Base-by-base conservation (phyloP, 2,329 filamentous ascomycete genomes). In the Beauveria scarabaeidicola region DNA sequence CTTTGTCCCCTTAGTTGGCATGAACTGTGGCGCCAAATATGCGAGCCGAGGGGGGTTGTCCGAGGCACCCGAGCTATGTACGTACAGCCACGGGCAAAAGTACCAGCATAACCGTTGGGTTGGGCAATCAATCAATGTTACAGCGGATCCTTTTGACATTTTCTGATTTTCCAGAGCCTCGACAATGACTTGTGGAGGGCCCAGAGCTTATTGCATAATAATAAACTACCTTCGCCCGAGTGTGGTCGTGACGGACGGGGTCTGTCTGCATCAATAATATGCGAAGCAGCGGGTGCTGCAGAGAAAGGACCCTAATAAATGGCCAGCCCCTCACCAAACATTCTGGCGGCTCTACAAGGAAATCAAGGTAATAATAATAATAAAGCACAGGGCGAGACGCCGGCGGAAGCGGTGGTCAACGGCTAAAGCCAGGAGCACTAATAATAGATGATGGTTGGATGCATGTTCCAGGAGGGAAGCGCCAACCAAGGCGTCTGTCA, bases 181-280 rank as follows among this genome's bases (percentile, higher is more conserved):
- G 5, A 10, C 15, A 27, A 25, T 25, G n/a, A 11, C 2, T 5
- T 46, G 32, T 23, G 13, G 23, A 10, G n/a, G 11, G 41, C 40
- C n/a, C n/a, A 17, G 19, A 38, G 27, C 41, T 44, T 44, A 47
- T 47, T 47, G 41, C 41, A 21, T 55, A 32, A 17, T n/a, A n/a
- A n/a, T 54, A 47, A 19, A 36, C 7, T n/a, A 19, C 10, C n/a
- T n/a, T n/a, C 5, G 25, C 11, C 43, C n/a, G n/a, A 47, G n/a
- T 47, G 17, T 47, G 19, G 25, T 44, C 43, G n/a, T 19, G 1
- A 13, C 9, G n/a, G 27, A 25, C 27, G 29, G n/a, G 38, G 23
- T 51, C 55, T 51, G 23, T 51, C 55, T 51, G 55, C 55, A 51
- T 51, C 55, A 58, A 58, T 58, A 58, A 41, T 58, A 50, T 58